Base-by-base conservation (phyloP, 2,329 filamentous ascomycete genomes). In the Claviceps pusilla region DNA sequence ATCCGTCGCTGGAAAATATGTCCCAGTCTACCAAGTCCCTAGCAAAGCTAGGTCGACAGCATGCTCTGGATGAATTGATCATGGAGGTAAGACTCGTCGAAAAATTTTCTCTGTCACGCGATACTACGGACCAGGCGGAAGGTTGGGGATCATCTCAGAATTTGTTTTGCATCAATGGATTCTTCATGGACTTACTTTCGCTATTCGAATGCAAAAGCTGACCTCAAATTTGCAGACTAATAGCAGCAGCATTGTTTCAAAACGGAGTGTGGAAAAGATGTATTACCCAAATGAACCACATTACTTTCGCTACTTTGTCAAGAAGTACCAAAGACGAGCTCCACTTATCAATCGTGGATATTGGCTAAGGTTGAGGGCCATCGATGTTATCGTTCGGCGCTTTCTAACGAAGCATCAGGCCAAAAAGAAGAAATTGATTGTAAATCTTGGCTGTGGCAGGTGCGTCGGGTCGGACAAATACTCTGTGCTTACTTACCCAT, bases 361-460 rank as follows among this genome's bases (percentile, higher is more conserved):
- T 64, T 89, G 88, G 80, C 72, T 96, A 42, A 82, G 89, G 35
- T 85, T 95, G 73, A 84, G 86, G 65, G 84, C 87, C 16, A 83
- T 96, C 56, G 87, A 94, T 64, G 76, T 83, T 57, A 76, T 83
- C 5, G 82, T 95, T 19, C 76, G 77, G 24, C 73, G 77, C n/a
- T 95, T 95, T 60, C 73, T 95, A n/a, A 69, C 76, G 56, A 71
- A 63, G 48, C 65, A 65, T 14, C 68, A 74, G 7, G 69, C 24
- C 4, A n/a, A 72, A 19, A 73, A 73, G 37, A 83, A 78, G 58
- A 94, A 89, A 66, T 75, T 90, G 4, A 75, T 95, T 11, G 75
- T 95, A 49, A 95, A 95, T 64, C 71, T 95, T 41, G 89, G 90
- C 29, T 94, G 88, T 73, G 90, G 90, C 67, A 94, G 88, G 89